Conservation (phyloP, 2,329 filamentous ascomycete genomes). For the Fusarium neocosmosporiellum region DNA sequence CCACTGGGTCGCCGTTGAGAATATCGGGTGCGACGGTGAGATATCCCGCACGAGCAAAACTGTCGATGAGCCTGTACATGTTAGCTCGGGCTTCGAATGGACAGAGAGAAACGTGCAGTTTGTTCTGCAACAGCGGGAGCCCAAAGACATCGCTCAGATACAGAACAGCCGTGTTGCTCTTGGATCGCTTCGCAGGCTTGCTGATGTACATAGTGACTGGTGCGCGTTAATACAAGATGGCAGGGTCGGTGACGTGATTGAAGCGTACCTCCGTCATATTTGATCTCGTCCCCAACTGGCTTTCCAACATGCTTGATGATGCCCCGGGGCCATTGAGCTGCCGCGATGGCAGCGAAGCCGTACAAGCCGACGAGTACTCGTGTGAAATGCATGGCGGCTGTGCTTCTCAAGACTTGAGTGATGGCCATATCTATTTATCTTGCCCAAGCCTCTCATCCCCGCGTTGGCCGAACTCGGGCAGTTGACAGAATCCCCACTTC, state of each 20-base stretch:
- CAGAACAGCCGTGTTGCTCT: slow-evolving; percentile 11
- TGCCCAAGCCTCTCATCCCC: neutral
- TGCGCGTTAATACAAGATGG: neutral
- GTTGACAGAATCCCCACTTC: neutral
- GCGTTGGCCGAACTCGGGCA: neutral
- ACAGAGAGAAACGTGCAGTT: neutral
- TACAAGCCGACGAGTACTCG: neutral
- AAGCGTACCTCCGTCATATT: slow-evolving; percentile 13
- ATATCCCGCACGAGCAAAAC: slow-evolving; percentile 26
- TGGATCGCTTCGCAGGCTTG: slow-evolving; percentile 13
- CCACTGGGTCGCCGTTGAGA: slow-evolving; percentile 11
- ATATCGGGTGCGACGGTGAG: slow-evolving; percentile 20
- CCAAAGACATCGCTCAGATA: slow-evolving; percentile 31
- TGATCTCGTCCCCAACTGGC: neutral
- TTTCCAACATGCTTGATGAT: neutral
- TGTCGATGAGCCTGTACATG: slow-evolving; percentile 9
- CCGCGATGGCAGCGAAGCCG: neutral
- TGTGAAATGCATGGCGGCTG: neutral
- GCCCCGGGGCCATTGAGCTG: neutral
- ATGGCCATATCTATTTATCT: neutral
- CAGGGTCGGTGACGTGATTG: rapidly evolving
- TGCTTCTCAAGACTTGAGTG: neutral
- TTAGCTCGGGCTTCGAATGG: neutral
- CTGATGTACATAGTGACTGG: slow-evolving; percentile 21
- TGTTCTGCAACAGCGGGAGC: slow-evolving; percentile 13